Evolutionary conservation across 495 filamentous ascomycete species (phyloP).

Genomic region (Physcia stellaris): DNA sequence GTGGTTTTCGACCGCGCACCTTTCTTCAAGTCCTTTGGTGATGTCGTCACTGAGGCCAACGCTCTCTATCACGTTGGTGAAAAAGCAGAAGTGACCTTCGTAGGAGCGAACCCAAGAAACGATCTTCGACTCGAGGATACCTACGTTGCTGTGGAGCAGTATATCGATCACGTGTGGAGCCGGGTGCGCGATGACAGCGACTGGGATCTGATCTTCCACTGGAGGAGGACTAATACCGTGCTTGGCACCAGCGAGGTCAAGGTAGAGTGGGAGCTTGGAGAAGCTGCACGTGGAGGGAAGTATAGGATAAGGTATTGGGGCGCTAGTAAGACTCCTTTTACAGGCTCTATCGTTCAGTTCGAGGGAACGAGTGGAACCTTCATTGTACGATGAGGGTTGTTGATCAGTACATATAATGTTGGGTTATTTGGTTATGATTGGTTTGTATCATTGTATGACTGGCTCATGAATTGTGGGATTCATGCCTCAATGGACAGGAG

Average conservation of each 20-base stretch:
- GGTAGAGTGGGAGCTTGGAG: constrained; percentile 66
- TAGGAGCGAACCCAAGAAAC: constrained; percentile 85
- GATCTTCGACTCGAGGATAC: constrained; percentile 66
- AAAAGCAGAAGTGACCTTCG: constrained; percentile 51
- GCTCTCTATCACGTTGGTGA: constrained; percentile 42
- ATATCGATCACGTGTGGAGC: constrained; percentile 43
- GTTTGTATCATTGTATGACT: too few relatives aligned
- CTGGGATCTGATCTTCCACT: constrained; percentile 68
- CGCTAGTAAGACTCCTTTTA: constrained; percentile 52
- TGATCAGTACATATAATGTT: too few relatives aligned
- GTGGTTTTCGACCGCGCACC: constrained; percentile 66
- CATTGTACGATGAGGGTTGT: constrained; percentile 30
- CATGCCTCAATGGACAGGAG: too few relatives aligned
- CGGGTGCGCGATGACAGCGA: constrained; percentile 59
- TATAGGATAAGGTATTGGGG: constrained; percentile 83
- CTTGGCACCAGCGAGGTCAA: constrained; percentile 69
- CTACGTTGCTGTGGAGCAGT: constrained; percentile 65
- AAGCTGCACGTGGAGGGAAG: constrained; percentile 46
- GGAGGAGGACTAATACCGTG: constrained; percentile 59
- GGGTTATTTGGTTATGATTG: too few relatives aligned
- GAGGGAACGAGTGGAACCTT: constrained; percentile 63
- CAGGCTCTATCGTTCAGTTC: constrained; percentile 58
- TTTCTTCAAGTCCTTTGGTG: constrained; percentile 63
- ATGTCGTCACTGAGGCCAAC: constrained; percentile 42
- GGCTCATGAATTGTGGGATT: too few relatives aligned